Conservation (phyloP, 306 rosid genomes). For the Vigna radiata region DNA sequence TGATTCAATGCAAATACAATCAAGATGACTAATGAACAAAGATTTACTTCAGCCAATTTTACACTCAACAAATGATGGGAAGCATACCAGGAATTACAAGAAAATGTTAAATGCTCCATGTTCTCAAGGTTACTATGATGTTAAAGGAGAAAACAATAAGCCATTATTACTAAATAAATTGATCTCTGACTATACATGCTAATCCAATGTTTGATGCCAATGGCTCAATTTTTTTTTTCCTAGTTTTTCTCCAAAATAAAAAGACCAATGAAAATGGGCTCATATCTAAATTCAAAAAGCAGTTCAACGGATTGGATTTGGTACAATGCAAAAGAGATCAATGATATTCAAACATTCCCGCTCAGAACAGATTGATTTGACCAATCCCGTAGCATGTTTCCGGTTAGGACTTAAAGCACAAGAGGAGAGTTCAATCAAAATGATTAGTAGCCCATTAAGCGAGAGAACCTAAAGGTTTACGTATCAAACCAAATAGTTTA, state of each 20-base stretch:
- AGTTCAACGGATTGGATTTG: background rate
- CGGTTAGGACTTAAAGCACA: too few relatives aligned
- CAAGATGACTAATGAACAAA: constrained; percentile 9
- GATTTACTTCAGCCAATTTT: constrained; percentile 6
- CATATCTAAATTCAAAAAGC: constrained; percentile 2
- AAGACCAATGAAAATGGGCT: background rate
- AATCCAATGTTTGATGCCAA: background rate
- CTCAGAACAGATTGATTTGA: background rate
- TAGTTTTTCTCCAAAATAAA: background rate
- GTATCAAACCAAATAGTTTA: too few relatives aligned
- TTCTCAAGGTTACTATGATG: constrained; percentile 17
- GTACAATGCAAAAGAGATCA: background rate
- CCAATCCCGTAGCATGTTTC: background rate
- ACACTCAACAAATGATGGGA: constrained; percentile 30
- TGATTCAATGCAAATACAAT: constrained; percentile 1
- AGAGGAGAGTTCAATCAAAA: too few relatives aligned
- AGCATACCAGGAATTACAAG: background rate
- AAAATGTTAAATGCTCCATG: constrained; percentile 11
- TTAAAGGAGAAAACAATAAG: constrained; percentile 28
- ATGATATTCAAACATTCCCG: background rate
- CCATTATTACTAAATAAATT: background rate
- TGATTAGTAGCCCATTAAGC: too few relatives aligned
- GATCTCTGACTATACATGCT: constrained; percentile 9
- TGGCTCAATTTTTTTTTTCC: background rate
- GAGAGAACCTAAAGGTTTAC: too few relatives aligned